A percentile compares a stretch with the other conserved stretches of the same genome.
Conservation (phyloP, 768 basidiomycete species). For the Macrolepiota dolichaula region DNA sequence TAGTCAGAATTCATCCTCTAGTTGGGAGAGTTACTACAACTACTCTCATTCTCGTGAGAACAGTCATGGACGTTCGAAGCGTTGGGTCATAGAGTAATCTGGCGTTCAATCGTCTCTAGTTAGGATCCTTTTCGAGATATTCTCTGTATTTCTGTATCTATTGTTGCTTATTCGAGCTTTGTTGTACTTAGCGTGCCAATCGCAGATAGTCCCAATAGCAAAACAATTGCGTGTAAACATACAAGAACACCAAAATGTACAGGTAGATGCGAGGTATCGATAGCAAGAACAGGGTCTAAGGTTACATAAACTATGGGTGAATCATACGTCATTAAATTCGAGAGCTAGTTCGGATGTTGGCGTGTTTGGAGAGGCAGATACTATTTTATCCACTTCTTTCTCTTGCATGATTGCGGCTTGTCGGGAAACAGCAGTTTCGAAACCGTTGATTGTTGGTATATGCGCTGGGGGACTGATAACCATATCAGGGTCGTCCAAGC, state of each 20-base stretch:
- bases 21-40: conserved; percentile 33
- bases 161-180: not conserved
- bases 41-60: conserved; percentile 25
- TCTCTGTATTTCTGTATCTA: conserved; percentile 12
- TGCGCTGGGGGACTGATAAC: conserved; percentile 40
- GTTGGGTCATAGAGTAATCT: conserved; percentile 57
- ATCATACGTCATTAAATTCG: conserved; percentile 4
- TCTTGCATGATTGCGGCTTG: conserved; percentile 56
- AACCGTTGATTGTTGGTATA: conserved; percentile 40
- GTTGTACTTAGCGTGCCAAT: not conserved
- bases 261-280: conserved; percentile 6
- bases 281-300: not conserved
- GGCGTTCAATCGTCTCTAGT: conserved; percentile 6
- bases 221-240: not conserved
- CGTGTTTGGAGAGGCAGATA: conserved; percentile 46
- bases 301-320: conserved; percentile 1
- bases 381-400: conserved; percentile 57
- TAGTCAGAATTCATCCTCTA: conserved; percentile 37
- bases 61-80: conserved; percentile 31
- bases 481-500: conserved; percentile 64
- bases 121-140: conserved; percentile 3
- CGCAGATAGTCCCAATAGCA: not conserved
- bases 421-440: conserved; percentile 50
- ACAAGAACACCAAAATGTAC: not conserved
- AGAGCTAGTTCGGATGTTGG: conserved; percentile 32